Conservation (phyloP, 2,329 filamentous ascomycete species). For the Colletotrichum eremochloae region DNA sequence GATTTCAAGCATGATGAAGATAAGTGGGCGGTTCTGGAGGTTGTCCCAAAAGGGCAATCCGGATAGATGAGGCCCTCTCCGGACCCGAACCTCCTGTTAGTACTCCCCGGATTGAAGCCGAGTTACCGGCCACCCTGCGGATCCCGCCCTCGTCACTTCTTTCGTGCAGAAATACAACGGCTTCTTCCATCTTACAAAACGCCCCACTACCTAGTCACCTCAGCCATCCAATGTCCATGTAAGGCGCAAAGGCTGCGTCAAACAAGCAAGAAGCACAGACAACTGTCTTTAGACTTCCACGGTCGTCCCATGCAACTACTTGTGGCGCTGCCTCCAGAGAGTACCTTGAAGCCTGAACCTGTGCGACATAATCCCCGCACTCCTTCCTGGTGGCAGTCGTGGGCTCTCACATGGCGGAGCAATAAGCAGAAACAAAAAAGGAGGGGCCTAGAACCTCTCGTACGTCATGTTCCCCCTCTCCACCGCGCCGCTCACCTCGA, state of each 20-base stretch:
- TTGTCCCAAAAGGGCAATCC: conserved; percentile 10
- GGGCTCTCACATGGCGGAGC: not conserved
- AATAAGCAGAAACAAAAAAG: conserved; percentile 12
- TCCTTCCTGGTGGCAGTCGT: not conserved
- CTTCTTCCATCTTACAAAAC: not conserved
- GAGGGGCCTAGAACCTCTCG: conserved; percentile 6
- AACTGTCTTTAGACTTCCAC: conserved; percentile 14
- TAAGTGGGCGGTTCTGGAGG: not conserved
- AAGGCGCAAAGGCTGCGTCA: conserved; percentile 17
- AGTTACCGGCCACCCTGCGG: conserved; percentile 4
- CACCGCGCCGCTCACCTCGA: not conserved
- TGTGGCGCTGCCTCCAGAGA: conserved; percentile 1
- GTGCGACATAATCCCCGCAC: conserved; percentile 13
- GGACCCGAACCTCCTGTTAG: conserved; percentile 26
- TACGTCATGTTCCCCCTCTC: conserved; percentile 20
- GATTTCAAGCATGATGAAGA: conserved; percentile 7
- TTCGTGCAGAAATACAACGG: not conserved
- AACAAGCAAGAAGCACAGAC: conserved; percentile 3
- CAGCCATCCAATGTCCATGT: conserved; percentile 4
- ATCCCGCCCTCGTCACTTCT: conserved; percentile 3
- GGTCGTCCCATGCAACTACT: conserved; percentile 11
- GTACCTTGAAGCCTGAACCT: conserved; percentile 11
- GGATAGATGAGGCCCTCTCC: conserved; percentile 23
- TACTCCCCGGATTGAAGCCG: conserved; percentile 14
- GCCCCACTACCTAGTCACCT: not conserved